Base-by-base conservation (phyloP, 768 basidiomycete genomes). In the Gloeostereum incarnatum region DNA sequence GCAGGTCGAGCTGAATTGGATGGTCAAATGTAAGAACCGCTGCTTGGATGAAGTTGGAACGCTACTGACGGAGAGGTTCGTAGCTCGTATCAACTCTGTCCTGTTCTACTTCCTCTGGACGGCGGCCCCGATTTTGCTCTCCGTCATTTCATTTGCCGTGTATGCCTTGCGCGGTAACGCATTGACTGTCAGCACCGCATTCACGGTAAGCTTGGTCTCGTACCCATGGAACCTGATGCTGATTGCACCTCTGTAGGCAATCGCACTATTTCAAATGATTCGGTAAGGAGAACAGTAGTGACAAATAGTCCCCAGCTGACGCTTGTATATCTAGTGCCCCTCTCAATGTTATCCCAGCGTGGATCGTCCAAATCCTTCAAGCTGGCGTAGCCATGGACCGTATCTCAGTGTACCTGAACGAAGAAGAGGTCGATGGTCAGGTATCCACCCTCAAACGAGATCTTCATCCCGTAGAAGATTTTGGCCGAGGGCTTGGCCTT, bases 241-340 rank as follows among this genome's bases (percentile, higher is more conserved):
- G 27, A 19, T 36, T 35, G 16, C 3, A 1, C 9, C 36, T 25
- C 39, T 14, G 2, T 35, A 81, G 73, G 67, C 89, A 0, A 83
- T 96, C 24, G 74, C 88, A 0, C 56, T 94, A 30, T 94, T 94
- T 57, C 68, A 68, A 32, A 91, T 96, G 91, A 68, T 96, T 49
- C 71, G 77, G 71, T 78, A 48, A n/a, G 61, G 44, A 24, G 35
- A 5, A 39, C 2, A 22, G 5, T 24, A 18, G 27, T 4, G 3
- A 10, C n/a, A 11, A 11, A 14, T 17, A 3, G 23, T 43, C 29
- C 26, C 22, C 18, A 31, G 29, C 24, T 43, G 13, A 20, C 29
- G 20, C 18, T 16, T 26, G 31, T 35, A 9, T 14, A 37, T 4
- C 31, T 37, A 78, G 81, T 22, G 54, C 65, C 14, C 89, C 90